These are phyloP conservation scores for Hanseniaspora meyeri DNA, from an alignment of 805 yeast species.

Conservation along the genomic window DNA sequence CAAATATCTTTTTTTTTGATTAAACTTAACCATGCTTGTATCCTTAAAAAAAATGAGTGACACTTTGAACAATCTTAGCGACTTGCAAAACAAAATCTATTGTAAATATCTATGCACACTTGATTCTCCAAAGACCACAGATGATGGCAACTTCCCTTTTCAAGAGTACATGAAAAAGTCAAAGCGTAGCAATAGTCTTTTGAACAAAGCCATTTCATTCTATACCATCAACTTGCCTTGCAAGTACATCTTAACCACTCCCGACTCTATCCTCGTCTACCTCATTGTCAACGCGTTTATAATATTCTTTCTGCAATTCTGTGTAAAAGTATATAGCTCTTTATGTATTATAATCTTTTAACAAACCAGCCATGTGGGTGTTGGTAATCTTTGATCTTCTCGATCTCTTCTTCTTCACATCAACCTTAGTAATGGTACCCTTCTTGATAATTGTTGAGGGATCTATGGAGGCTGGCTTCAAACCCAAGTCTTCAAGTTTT, in stretches of 20 bases:
- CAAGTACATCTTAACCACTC: conserved; percentile 2
- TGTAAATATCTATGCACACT: conserved; percentile 9
- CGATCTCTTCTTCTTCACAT: conserved; percentile 78
- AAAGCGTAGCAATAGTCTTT: neutral
- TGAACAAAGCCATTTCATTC: neutral
- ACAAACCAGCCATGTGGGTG: conserved; percentile 89
- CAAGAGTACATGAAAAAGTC: conserved; percentile 3
- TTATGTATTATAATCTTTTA: conserved; percentile 55
- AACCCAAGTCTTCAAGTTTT: conserved; percentile 64
- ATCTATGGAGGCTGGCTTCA: conserved; percentile 95
- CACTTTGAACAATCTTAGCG: neutral
- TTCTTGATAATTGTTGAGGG: conserved; percentile 79
- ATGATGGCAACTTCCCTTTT: neutral
- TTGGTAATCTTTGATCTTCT: conserved; percentile 90
- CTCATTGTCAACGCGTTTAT: neutral
- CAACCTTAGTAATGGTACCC: conserved; percentile 38
- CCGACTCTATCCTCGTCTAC: neutral
- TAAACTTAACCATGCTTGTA: too few species aligned
- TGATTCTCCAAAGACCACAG: neutral
- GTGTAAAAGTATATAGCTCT: neutral
- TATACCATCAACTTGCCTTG: conserved; percentile 6
- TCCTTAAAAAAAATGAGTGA: too few species aligned
- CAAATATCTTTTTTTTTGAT: too few species aligned
- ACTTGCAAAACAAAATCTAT: conserved; percentile 5
- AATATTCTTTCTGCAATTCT: neutral